Evolutionary conservation across 208 protist genomes (phyloP).

Genomic region (Wallacemonas sp.): DNA sequence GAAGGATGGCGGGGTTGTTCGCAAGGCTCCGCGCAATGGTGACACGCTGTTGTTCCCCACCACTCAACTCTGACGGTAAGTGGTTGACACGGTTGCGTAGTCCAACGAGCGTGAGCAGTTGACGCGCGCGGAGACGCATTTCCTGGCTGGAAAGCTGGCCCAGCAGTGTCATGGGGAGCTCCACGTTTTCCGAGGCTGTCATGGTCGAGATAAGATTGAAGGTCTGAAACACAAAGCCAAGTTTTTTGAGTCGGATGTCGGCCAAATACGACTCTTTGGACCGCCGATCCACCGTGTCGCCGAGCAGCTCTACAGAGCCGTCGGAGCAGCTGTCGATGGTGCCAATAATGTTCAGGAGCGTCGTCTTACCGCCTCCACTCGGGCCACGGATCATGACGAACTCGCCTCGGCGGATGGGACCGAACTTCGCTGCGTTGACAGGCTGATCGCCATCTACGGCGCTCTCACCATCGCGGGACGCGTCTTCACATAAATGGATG

Average conservation of each 20-base stretch:
- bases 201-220: conserved; percentile 98
- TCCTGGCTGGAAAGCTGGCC: conserved; percentile 81
- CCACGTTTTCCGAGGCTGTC: conserved; percentile 96
- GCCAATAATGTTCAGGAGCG: conserved; percentile 94
- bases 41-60: conserved; percentile 97
- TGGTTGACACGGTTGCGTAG: conserved; percentile 95
- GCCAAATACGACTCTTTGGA: conserved; percentile 83
- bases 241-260: conserved; percentile 88
- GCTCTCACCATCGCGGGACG: neutral
- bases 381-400: conserved; percentile 97
- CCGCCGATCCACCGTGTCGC: conserved; percentile 48
- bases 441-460: conserved; percentile 1
- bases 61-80: conserved; percentile 95
- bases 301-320: conserved; percentile 88
- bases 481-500: conserved; percentile 53
- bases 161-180: conserved; percentile 96
- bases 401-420: conserved; percentile 88
- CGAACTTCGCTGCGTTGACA: conserved; percentile 55
- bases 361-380: conserved; percentile 97
- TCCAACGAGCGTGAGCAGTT: conserved; percentile 92
- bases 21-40: conserved; percentile 91
- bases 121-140: conserved; percentile 78
- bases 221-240: conserved; percentile 98
- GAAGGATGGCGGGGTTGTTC: conserved; percentile 94
- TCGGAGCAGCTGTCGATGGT: conserved; percentile 87